Conservation (phyloP, 441 rosid species). For the Capsella rubella region DNA sequence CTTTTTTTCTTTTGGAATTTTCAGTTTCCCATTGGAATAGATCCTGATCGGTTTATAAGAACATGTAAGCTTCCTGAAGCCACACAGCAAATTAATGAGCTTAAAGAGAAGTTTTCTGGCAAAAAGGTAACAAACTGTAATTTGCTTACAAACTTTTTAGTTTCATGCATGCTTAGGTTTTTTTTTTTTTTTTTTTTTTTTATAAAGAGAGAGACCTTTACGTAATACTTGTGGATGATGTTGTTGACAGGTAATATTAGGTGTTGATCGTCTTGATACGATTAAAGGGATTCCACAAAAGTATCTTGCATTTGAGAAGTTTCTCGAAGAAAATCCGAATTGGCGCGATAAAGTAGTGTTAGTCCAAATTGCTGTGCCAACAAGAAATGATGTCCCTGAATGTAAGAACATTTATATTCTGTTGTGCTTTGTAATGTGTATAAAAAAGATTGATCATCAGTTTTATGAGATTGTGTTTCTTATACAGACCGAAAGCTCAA, state of each 20-base stretch:
- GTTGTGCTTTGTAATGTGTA: background rate
- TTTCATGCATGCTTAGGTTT: background rate
- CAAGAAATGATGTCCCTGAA: conserved; percentile 98
- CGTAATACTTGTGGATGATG: background rate
- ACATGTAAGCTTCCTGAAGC: conserved; percentile 68
- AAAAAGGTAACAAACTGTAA: conserved; percentile 54
- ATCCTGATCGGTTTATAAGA: conserved; percentile 77
- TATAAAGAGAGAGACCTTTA: background rate
- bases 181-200: no score
- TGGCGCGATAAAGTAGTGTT: conserved; percentile 97
- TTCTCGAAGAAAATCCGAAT: conserved; percentile 84
- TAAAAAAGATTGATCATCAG: background rate
- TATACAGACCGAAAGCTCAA: conserved; percentile 84
- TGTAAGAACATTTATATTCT: conserved; percentile 49
- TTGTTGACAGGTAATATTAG: conserved; percentile 83
- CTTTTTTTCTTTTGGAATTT: conserved; percentile 3
- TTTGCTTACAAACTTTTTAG: background rate
- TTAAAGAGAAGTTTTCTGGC: conserved; percentile 88
- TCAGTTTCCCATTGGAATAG: conserved; percentile 98
- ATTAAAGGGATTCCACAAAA: conserved; percentile 98
- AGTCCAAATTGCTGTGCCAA: conserved; percentile 98
- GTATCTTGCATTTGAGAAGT: conserved; percentile 95
- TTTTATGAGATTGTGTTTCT: background rate
- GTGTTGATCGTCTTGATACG: conserved; percentile 98
- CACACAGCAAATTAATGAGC: conserved; percentile 72